phyloP scores from a whole-genome alignment of 108 stramenopile genomes.

The Nannochloropsis salina region DNA sequence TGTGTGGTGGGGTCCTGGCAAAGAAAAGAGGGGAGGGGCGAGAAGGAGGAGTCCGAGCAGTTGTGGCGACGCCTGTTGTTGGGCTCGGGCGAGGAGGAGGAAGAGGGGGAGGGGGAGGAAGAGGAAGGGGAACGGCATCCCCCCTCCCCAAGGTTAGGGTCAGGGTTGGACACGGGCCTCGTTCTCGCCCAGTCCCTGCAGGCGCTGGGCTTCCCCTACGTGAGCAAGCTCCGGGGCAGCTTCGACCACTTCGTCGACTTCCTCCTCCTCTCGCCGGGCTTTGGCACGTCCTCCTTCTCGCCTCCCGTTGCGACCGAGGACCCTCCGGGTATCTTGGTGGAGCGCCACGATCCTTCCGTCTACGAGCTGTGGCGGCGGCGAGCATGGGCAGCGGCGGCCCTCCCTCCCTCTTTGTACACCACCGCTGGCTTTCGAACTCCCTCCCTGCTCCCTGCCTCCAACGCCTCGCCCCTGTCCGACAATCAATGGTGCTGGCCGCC shows the following conservation, averaged over 20 bases:
- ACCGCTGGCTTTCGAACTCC: not conserved
- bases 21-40: not conserved
- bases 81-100: not conserved
- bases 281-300: not conserved
- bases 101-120: not conserved
- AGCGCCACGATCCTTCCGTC: not conserved
- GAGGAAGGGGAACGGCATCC: not conserved
- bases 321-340: not conserved
- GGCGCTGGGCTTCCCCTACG: not conserved
- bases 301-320: not conserved
- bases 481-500: not conserved
- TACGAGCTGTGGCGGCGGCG: not conserved
- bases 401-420: slow-evolving; percentile 8
- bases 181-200: not conserved
- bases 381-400: not conserved
- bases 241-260: not conserved
- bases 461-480: not conserved
- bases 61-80: not conserved
- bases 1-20: not conserved
- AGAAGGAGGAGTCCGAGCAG: not conserved
- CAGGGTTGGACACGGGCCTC: not conserved
- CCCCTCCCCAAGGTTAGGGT: not conserved
- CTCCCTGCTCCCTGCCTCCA: not conserved
- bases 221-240: not conserved
- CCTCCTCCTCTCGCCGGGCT: not conserved